phyloP scores from a whole-genome alignment of 1,284 basidiomycete genomes.

The Cutaneotrichosporon cavernicola region DNA sequence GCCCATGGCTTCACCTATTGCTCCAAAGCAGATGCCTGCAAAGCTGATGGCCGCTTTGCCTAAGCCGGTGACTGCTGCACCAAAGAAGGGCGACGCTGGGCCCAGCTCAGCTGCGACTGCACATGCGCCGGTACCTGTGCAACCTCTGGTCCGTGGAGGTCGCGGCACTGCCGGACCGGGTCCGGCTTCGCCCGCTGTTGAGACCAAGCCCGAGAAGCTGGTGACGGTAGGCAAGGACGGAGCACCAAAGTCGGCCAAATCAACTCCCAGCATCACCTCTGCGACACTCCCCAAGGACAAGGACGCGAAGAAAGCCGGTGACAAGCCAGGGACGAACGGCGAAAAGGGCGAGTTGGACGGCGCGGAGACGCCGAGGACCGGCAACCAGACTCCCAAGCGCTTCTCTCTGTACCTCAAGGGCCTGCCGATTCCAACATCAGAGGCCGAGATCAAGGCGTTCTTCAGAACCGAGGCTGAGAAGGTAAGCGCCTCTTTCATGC shows the following conservation, averaged over 20 bases:
- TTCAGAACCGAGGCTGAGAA: constrained; percentile 56
- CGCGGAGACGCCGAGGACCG: constrained; percentile 63
- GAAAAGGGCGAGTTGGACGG: constrained; percentile 43
- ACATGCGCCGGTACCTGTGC: neutral
- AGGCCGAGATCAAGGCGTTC: constrained; percentile 70
- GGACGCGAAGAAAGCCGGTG: constrained; percentile 51
- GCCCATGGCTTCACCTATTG: constrained; percentile 23
- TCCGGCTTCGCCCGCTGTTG: neutral
- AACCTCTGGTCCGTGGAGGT: neutral
- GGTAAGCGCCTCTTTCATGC: constrained; percentile 20
- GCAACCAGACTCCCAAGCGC: constrained; percentile 66
- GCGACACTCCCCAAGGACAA: constrained; percentile 60
- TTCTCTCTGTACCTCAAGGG: constrained; percentile 79
- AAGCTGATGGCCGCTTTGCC: constrained; percentile 21
- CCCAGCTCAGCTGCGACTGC: neutral
- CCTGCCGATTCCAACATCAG: constrained; percentile 61
- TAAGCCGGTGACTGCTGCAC: neutral
- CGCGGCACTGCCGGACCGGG: neutral
- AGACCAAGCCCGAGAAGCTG: constrained; percentile 16
- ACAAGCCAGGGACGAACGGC: constrained; percentile 3
- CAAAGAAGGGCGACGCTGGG: neutral
- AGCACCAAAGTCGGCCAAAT: neutral
- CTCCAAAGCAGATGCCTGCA: constrained; percentile 18
- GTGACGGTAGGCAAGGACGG: neutral
- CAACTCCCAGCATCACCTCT: constrained; percentile 12